phyloP scores from a whole-genome alignment of 768 basidiomycete species.

The Collybia nuda region DNA sequence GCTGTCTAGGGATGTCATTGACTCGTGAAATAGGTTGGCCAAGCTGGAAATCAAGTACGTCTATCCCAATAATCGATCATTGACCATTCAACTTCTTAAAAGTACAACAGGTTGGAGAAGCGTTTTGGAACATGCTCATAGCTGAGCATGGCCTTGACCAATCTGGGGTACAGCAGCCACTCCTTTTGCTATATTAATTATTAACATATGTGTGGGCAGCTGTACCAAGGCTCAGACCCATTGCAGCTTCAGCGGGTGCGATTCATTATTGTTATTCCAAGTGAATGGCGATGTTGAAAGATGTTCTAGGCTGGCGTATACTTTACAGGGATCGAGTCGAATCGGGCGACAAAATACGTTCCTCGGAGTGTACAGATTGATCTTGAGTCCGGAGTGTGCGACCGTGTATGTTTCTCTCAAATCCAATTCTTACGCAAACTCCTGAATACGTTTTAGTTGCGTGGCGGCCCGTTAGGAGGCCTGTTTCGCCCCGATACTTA shows the following conservation, averaged over 20 bases:
- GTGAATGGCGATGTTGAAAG: conserved; percentile 1
- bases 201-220: conserved; percentile 30
- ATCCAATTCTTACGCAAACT: not conserved
- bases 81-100: conserved; percentile 44
- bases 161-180: conserved; percentile 51
- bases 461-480: conserved; percentile 64
- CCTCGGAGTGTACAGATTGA: conserved; percentile 91
- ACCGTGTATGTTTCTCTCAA: conserved; percentile 52
- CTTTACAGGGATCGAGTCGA: conserved; percentile 67
- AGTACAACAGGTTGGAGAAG: conserved; percentile 62
- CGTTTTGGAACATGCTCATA: conserved; percentile 88
- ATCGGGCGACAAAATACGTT: conserved; percentile 68
- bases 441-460: conserved; percentile 41
- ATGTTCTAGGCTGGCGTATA: conserved; percentile 69
- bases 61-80: conserved; percentile 48
- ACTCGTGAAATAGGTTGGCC: conserved; percentile 53
- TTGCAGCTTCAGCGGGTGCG: conserved; percentile 73
- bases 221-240: conserved; percentile 72
- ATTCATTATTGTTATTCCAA: not conserved
- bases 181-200: not conserved
- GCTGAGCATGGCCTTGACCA: conserved; percentile 82
- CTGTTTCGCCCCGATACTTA: conserved; percentile 91
- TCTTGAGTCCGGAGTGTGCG: conserved; percentile 84
- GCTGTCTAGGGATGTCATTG: not conserved
- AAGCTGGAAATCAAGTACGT: conserved; percentile 56